Conservation (phyloP, 2,329 filamentous ascomycete species). For the Pezicula neosporulosa region DNA sequence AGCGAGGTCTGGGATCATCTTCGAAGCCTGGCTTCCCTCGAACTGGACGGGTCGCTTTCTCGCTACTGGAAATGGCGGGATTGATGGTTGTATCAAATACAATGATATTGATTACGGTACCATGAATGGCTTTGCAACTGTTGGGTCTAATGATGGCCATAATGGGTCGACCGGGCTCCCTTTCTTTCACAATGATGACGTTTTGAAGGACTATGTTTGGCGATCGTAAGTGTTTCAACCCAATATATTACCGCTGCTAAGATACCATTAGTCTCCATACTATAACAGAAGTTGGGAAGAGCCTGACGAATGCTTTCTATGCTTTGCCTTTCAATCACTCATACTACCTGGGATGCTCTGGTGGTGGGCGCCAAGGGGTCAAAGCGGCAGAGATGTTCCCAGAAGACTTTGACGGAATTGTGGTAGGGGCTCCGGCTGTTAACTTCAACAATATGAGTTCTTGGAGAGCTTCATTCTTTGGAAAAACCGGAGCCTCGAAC, state of each 20-base stretch:
- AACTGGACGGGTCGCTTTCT: slow-evolving; percentile 37
- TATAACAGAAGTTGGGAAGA: slow-evolving; percentile 7
- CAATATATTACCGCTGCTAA: neutral
- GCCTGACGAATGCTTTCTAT: slow-evolving; percentile 29
- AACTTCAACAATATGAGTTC: slow-evolving; percentile 12
- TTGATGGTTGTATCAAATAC: slow-evolving; percentile 21
- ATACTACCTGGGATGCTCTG: slow-evolving; percentile 37
- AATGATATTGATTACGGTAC: slow-evolving; percentile 15
- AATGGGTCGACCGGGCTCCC: slow-evolving; percentile 16
- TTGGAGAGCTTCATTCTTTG: slow-evolving; percentile 7
- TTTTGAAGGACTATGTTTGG: slow-evolving; percentile 20
- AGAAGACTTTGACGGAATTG: slow-evolving; percentile 37
- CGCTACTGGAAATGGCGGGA: slow-evolving; percentile 29
- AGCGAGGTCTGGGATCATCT: slow-evolving; percentile 1
- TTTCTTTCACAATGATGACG: slow-evolving; percentile 17
- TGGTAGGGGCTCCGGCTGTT: slow-evolving; percentile 33
- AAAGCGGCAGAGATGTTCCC: slow-evolving; percentile 35
- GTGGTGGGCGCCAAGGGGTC: slow-evolving; percentile 36
- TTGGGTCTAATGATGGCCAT: slow-evolving; percentile 22
- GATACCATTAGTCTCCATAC: slow-evolving; percentile 6
- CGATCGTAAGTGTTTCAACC: slow-evolving; percentile 5
- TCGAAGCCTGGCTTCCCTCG: slow-evolving; percentile 26
- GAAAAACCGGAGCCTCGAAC: slow-evolving; percentile 8
- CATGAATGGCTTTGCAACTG: slow-evolving; percentile 19
- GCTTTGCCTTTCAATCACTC: slow-evolving; percentile 21